Evolutionary conservation across 2,329 filamentous ascomycete genomes (phyloP), one percentile per base, ranked within the genome.

Genomic region (Penicillium sp.): DNA sequence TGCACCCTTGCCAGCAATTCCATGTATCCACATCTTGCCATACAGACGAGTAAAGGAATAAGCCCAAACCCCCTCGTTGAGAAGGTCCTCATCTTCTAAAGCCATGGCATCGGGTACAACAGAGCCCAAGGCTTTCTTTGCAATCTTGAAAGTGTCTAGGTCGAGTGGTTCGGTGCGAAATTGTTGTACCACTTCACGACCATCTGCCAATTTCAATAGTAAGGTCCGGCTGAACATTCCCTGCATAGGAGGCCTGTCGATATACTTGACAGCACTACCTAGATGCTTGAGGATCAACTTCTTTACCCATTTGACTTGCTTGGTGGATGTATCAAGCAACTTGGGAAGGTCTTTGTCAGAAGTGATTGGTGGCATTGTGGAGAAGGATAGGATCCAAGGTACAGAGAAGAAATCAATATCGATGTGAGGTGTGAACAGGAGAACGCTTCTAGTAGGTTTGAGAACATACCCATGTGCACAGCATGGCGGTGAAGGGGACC

Each of bases 161-260:
- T 41, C 39, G n/a, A 36, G 39, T 36, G 32, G 33, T 19, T 41
- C 39, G 20, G 32, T 36, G 26, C 48, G 48, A 34, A 56, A 56
- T 28, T 57, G 54, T 18, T 53, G 21, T 1, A 52, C 50, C n/a
- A 53, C 40, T 38, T 54, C 40, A 43, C 42, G 39, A 20, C 38
- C 28, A 33, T 55, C 41, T 9, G 27, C 40, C 14, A 60, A 35
- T 19, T 50, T 49, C 11, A 53, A 29, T 25, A 58, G 51, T 13
- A 58, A 29, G 26, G 54, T 57, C 37, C 52, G 52, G 25, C 55
- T 57, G 38, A 57, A 59, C 46, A 56, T 50, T 38, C 54, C 57
- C 44, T 59, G 51, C 20, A 59, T 55, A 14, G 47, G 51, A 42
- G 53, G 58, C 25, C 50, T 51, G 33, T 57, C 48, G 31, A 61